Base-by-base conservation (phyloP, 2,329 filamentous ascomycete species). In the Myriangium duriaei region DNA sequence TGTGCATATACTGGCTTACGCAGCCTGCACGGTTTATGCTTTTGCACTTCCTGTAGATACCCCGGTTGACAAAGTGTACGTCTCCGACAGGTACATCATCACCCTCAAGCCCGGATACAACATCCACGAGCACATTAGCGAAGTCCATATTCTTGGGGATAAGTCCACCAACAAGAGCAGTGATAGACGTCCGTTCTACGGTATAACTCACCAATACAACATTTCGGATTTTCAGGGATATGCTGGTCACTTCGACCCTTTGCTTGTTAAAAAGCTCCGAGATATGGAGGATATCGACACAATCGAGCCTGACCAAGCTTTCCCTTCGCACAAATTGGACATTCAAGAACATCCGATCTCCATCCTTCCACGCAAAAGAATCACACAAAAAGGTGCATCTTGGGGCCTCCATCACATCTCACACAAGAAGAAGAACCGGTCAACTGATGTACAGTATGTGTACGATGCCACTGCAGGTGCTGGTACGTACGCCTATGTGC, bases 401-500 rank as follows among this genome's bases (percentile, higher is more conserved):
- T n/a, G n/a, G n/a, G n/a, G n/a, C n/a, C n/a, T n/a, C n/a, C n/a
- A n/a, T n/a, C n/a, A n/a, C n/a, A n/a, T n/a, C n/a, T n/a, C n/a
- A n/a, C n/a, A n/a, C n/a, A n/a, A n/a, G n/a, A n/a, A n/a, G n/a
- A n/a, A n/a, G n/a, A n/a, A n/a, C n/a, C n/a, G n/a, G n/a, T n/a
- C n/a, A n/a, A n/a, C n/a, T n/a, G n/a, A n/a, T n/a, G n/a, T n/a
- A n/a, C n/a, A n/a, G n/a, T n/a, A n/a, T 34, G 32, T 30, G 3
- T 45, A 45, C 17, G 42, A 47, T 24, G 24, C 32, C n/a, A 32
- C 32, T 14, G 45, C 45, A n/a, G n/a, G n/a, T 16, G 34, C 30
- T 11, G 60, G 57, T 32, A 60, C 61, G 17, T 60, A 61, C 30
- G 56, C 61, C 35, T 64, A 64, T 44, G 44, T 64, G 14, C 45